Evolutionary conservation across 2,329 filamentous ascomycete species (phyloP).

Genomic region (Alternaria tenuissima): DNA sequence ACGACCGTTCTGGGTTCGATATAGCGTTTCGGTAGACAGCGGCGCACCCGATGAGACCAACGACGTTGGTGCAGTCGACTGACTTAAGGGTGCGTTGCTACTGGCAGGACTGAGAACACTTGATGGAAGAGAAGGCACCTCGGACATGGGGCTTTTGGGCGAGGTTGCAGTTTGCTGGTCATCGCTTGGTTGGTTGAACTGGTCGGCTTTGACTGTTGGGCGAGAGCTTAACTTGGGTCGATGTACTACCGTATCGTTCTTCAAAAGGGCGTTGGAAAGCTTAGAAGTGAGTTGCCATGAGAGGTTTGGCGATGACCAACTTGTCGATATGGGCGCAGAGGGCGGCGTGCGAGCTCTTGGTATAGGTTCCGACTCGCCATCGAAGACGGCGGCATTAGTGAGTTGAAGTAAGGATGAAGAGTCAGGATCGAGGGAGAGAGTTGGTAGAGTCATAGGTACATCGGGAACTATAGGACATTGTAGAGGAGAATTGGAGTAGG

Average conservation of each 20-base stretch:
- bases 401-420: constrained; percentile 35
- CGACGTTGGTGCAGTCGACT: constrained; percentile 48
- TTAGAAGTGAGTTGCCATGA: constrained; percentile 37
- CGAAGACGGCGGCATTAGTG: constrained; percentile 38
- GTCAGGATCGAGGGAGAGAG: constrained; percentile 20
- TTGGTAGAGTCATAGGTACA: constrained; percentile 16
- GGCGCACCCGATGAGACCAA: constrained; percentile 44
- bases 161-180: constrained; percentile 8
- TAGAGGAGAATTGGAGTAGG: constrained; percentile 13
- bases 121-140: constrained; percentile 36
- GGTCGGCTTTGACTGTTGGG: constrained; percentile 33
- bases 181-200: constrained; percentile 15
- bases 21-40: constrained; percentile 40
- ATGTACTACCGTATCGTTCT: constrained; percentile 45
- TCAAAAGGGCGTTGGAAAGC: constrained; percentile 36
- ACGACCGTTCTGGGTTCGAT: constrained; percentile 29
- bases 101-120: constrained; percentile 36
- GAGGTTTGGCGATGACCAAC: constrained; percentile 41
- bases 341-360: constrained; percentile 19
- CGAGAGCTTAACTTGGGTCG: constrained; percentile 40
- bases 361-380: constrained; percentile 47
- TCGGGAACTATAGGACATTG: constrained; percentile 27
- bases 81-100: constrained; percentile 37
- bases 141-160: constrained; percentile 19
- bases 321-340: constrained; percentile 29